Evolutionary conservation across 2,329 filamentous ascomycete genomes (phyloP), one percentile per base, ranked within the genome.

Genomic region (Aspergillus tamarii): DNA sequence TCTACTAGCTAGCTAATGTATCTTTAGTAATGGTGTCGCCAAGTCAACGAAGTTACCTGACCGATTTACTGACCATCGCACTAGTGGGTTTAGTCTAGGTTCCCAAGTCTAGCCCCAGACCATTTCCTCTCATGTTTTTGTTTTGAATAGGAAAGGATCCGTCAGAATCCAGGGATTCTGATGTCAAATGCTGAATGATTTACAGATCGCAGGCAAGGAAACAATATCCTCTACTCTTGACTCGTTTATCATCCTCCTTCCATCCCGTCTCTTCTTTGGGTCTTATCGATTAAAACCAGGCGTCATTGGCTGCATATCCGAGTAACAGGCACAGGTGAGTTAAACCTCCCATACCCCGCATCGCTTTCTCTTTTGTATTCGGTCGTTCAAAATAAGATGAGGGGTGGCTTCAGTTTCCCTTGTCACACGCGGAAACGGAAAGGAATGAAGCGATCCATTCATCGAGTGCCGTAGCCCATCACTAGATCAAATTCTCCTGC

Each of bases 171-270:
- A 16, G 32, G 57, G 14, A 12, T 14, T 14, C 28, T 26, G 45
- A 56, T 36, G 21, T 55, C 30, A 48, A 57, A 26, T 26, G 21
- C 45, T 46, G 46, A 16, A 23, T 41, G 59, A 36, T 54, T 30
- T 10, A 26, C 28, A 16, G 32, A 4, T 2, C 1, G 23, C 12
- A 52, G 28, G 32, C 30, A 23, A 48, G 21, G 55, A 58, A 58
- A 21, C 48, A 34, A 48, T 28, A 30, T 62, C 55, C 55, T 58
- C 28, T 21, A 11, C 26, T 23, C 46, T 62, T 62, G 60, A 62
- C 60, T 62, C 54, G 60, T 23, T 57, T 57, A 39, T 57, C 30
- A 14, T 46, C 28, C n/a, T 50, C 23, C 53, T 21, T n/a, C 21
- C 28, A 3, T 48, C 52, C 52, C 41, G 52, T 39, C 32, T 26